Conservation (phyloP, 2,329 filamentous ascomycete species). For the Sclerotinia borealis region DNA sequence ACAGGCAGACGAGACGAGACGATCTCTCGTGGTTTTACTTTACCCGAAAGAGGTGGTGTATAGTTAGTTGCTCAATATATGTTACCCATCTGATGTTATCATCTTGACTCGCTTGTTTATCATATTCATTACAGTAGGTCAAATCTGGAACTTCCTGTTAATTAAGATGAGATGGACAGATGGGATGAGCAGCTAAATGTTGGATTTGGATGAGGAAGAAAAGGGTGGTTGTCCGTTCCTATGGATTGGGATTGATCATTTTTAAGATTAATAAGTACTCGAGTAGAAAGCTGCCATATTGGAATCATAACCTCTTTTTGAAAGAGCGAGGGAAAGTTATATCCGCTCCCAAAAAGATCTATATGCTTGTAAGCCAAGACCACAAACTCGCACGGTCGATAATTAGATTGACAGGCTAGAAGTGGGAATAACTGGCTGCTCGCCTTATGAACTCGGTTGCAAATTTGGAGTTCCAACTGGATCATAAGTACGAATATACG, state of each 20-base stretch:
- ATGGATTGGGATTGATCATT: not conserved
- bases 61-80: too few species aligned
- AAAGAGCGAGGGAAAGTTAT: not conserved
- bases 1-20: not conserved
- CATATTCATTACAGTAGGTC: not conserved
- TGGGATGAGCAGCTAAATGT: not conserved
- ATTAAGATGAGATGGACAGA: slow-evolving; percentile 3
- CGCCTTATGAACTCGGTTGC: slow-evolving; percentile 11
- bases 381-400: slow-evolving; percentile 1
- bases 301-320: not conserved
- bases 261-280: not conserved
- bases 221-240: not conserved
- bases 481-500: not conserved
- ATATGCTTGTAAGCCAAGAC: not conserved
- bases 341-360: not conserved
- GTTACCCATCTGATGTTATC: not conserved
- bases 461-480: not conserved
- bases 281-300: not conserved
- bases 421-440: slow-evolving; percentile 8
- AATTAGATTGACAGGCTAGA: slow-evolving; percentile 1
- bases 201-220: not conserved
- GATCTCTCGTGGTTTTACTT: not conserved
- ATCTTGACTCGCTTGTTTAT: not conserved
- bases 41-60: not conserved
- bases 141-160: not conserved